Evolutionary conservation across 257 asterid genomes (phyloP).

Genomic region (Gentiana straminea): DNA sequence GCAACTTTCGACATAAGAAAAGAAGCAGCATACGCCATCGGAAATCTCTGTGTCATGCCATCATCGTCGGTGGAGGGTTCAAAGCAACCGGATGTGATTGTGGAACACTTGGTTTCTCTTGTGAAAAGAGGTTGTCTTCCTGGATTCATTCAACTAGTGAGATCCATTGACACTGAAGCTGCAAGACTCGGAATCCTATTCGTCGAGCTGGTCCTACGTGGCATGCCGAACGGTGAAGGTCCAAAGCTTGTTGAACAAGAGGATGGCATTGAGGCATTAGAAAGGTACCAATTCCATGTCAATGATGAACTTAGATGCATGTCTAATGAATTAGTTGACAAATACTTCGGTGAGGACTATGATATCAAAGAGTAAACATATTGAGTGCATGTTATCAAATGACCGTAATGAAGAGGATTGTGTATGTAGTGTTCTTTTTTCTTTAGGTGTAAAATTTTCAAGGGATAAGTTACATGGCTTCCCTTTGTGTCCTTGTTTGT

Average conservation of each 20-base stretch:
- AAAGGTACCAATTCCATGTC: slow-evolving; percentile 84
- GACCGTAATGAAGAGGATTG: too few relatives aligned
- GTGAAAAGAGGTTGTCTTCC: slow-evolving; percentile 64
- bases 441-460: too few relatives aligned
- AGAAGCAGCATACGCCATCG: slow-evolving; percentile 87
- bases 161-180: slow-evolving; percentile 85
- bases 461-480: too few relatives aligned
- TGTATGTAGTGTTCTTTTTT: too few relatives aligned
- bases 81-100: slow-evolving; percentile 55
- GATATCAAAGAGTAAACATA: slow-evolving; percentile 46
- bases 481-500: too few relatives aligned
- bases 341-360: slow-evolving; percentile 74
- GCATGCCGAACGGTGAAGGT: slow-evolving; percentile 77
- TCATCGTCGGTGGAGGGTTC: slow-evolving; percentile 33
- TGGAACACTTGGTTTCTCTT: slow-evolving; percentile 80
- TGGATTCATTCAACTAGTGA: slow-evolving; percentile 73
- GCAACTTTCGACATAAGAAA: slow-evolving; percentile 85
- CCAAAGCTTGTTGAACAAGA: slow-evolving; percentile 75
- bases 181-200: slow-evolving; percentile 89
- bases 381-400: too few relatives aligned
- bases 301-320: slow-evolving; percentile 71
- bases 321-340: slow-evolving; percentile 77
- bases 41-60: slow-evolving; percentile 76
- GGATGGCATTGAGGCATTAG: slow-evolving; percentile 98
- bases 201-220: slow-evolving; percentile 91